These are phyloP conservation scores for Didymella arachidicola DNA, from an alignment of 2,329 filamentous ascomycete species.

Conservation along the genomic window DNA sequence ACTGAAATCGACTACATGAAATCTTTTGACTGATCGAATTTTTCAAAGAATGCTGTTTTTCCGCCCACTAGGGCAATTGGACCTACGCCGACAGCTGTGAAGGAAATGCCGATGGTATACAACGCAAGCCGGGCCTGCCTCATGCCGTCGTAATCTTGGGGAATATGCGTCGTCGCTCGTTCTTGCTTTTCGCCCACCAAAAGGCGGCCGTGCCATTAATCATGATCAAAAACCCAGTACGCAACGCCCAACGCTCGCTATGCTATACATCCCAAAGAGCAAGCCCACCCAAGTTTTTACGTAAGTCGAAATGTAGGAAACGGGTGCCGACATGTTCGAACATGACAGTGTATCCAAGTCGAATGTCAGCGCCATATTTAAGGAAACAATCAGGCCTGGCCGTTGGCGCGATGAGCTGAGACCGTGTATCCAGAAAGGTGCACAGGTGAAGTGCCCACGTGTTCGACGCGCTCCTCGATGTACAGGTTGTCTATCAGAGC, in stretches of 20 bases:
- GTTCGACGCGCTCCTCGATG: slow-evolving; percentile 46
- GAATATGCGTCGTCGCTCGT: slow-evolving; percentile 43
- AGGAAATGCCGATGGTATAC: slow-evolving; percentile 26
- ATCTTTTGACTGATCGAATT: not conserved
- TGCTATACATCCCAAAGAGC: slow-evolving; percentile 42
- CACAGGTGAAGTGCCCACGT: slow-evolving; percentile 47
- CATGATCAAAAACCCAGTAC: slow-evolving; percentile 32
- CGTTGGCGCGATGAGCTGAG: slow-evolving; percentile 25
- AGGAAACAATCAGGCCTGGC: slow-evolving; percentile 9
- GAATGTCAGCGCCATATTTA: slow-evolving; percentile 16
- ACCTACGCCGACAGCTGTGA: slow-evolving; percentile 17
- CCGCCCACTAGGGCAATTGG: slow-evolving; percentile 21
- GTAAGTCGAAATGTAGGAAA: slow-evolving; percentile 21
- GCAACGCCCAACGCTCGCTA: slow-evolving; percentile 49
- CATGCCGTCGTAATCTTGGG: slow-evolving; percentile 39
- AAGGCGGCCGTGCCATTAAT: slow-evolving; percentile 24
- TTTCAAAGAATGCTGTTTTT: slow-evolving; percentile 20
- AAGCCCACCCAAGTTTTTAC: slow-evolving; percentile 29
- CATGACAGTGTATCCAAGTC: slow-evolving; percentile 18
- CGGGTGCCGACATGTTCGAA: slow-evolving; percentile 17
- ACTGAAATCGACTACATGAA: no score
- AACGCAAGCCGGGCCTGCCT: slow-evolving; percentile 23
- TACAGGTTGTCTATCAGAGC: slow-evolving; percentile 40
- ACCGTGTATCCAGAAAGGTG: slow-evolving; percentile 51
- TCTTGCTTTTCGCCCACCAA: slow-evolving; percentile 40